These are phyloP conservation scores for Suillus subalutaceus DNA, from an alignment of 768 basidiomycete genomes.

Conservation along the genomic window DNA sequence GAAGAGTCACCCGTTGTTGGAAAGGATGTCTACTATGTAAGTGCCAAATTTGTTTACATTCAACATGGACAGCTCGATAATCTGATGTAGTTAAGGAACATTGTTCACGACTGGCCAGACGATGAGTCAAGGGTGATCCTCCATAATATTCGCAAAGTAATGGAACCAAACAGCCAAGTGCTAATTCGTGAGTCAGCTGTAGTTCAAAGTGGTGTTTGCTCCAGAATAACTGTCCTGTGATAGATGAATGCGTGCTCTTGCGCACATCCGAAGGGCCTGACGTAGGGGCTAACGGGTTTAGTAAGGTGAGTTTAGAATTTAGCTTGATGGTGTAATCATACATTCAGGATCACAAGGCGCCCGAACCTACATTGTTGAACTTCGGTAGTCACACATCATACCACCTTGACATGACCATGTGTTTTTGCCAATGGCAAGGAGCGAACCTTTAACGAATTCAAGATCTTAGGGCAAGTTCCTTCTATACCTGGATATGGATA, in stretches of 20 bases:
- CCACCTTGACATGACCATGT: background rate
- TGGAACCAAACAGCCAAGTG: conserved; percentile 33
- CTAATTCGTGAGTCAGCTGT: conserved; percentile 35
- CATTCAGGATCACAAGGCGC: conserved; percentile 32
- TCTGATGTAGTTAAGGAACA: conserved; percentile 25
- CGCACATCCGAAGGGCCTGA: conserved; percentile 14
- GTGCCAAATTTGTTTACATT: background rate
- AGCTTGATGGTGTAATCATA: background rate
- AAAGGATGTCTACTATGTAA: conserved; percentile 31
- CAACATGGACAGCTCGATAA: background rate
- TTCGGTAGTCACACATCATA: background rate
- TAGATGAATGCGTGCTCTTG: conserved; percentile 27
- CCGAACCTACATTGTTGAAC: conserved; percentile 44
- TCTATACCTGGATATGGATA: background rate
- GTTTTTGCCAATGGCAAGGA: background rate
- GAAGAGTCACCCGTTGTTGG: conserved; percentile 19
- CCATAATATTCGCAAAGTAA: conserved; percentile 28
- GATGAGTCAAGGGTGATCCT: conserved; percentile 34
- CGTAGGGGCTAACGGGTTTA: background rate
- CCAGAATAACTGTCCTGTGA: background rate
- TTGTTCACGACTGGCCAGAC: conserved; percentile 41
- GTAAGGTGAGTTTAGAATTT: background rate
- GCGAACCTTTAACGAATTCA: background rate
- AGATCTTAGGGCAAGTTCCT: background rate
- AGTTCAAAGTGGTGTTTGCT: background rate